phyloP scores from a whole-genome alignment of 305 asterid species.

The Solanum chacoense region DNA sequence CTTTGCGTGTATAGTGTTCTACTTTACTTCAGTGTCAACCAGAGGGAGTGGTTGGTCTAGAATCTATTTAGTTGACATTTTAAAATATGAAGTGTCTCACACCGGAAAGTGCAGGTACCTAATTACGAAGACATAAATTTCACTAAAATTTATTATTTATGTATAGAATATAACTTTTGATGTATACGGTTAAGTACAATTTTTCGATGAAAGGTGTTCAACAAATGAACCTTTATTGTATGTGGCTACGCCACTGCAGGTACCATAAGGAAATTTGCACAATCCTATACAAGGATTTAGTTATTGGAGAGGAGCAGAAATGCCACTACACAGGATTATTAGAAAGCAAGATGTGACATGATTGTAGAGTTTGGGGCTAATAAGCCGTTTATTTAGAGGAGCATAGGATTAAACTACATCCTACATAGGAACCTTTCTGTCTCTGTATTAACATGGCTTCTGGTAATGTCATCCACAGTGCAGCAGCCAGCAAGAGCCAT shows the following conservation, averaged over 20 bases:
- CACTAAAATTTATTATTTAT: neutral
- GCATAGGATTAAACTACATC: conserved; percentile 13
- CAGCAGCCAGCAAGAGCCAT: conserved; percentile 65
- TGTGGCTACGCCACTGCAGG: neutral
- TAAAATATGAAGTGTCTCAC: neutral
- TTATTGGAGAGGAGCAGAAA: neutral
- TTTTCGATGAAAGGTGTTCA: neutral
- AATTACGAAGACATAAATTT: neutral
- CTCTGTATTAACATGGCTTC: conserved; percentile 37
- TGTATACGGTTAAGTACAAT: neutral
- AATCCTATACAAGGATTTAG: neutral
- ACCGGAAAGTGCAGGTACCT: neutral
- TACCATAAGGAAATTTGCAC: neutral
- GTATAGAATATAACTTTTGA: neutral
- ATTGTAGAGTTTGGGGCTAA: neutral
- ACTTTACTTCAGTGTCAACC: neutral
- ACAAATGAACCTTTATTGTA: neutral
- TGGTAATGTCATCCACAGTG: conserved; percentile 32
- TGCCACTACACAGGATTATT: neutral
- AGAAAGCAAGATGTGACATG: neutral
- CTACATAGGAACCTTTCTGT: conserved; percentile 20
- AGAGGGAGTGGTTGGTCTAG: neutral
- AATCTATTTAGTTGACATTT: neutral
- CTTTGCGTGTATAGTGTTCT: neutral
- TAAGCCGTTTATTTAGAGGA: neutral